These are phyloP conservation scores for Diaporthe velutina DNA, from an alignment of 2,329 filamentous ascomycete genomes.

Conservation along the genomic window DNA sequence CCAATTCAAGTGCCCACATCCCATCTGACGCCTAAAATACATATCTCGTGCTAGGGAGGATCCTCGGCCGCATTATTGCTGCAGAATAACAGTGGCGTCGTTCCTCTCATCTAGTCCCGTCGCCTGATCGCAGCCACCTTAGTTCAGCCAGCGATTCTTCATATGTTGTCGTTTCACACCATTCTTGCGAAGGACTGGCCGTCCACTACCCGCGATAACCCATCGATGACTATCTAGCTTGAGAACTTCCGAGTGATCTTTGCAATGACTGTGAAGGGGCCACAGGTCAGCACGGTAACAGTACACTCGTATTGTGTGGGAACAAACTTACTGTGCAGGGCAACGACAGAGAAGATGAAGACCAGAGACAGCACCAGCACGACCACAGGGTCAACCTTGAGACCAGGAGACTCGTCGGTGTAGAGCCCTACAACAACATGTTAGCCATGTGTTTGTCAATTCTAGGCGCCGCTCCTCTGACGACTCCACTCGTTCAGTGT, in stretches of 20 bases:
- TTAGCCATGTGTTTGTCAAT: slow-evolving; percentile 3
- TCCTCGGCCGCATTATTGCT: slow-evolving; percentile 30
- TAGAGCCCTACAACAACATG: slow-evolving; percentile 77
- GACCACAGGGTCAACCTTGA: slow-evolving; percentile 98
- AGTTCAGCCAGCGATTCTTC: slow-evolving; percentile 1
- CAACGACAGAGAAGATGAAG: slow-evolving; percentile 99
- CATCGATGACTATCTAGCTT: slow-evolving; percentile 57
- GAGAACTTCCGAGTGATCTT: slow-evolving; percentile 94
- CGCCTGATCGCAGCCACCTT: background rate
- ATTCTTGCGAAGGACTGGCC: background rate
- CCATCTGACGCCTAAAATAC: slow-evolving; percentile 33
- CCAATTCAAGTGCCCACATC: slow-evolving; percentile 34
- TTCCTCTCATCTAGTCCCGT: slow-evolving; percentile 24
- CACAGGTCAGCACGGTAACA: slow-evolving; percentile 41
- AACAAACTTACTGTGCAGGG: slow-evolving; percentile 85
- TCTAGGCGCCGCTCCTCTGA: background rate
- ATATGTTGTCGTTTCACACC: background rate
- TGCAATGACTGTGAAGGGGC: slow-evolving; percentile 82
- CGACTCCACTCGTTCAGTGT: background rate
- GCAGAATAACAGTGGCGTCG: slow-evolving; percentile 32
- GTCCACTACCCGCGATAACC: background rate
- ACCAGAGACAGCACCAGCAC: slow-evolving; percentile 96
- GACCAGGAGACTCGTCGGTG: slow-evolving; percentile 96
- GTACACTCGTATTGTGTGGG: background rate
- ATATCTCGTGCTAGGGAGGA: slow-evolving; percentile 14